Conservation (phyloP, 2,329 filamentous ascomycete species). For the Apiospora rasikravindrae region DNA sequence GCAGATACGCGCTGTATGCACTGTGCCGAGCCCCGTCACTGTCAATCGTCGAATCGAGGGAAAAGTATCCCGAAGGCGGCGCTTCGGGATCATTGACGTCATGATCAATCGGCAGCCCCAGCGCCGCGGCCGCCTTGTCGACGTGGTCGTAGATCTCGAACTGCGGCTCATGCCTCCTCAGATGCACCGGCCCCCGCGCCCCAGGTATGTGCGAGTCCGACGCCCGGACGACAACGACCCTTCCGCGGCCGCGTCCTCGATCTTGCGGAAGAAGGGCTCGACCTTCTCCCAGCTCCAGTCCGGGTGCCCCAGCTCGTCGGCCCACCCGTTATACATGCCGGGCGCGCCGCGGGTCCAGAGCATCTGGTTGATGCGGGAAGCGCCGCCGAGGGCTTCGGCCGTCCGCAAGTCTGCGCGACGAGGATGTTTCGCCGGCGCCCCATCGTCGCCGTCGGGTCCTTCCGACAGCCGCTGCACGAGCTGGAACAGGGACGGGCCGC, state of each 20-base stretch:
- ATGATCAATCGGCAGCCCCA: slow-evolving; percentile 22
- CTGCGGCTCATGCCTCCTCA: slow-evolving; percentile 20
- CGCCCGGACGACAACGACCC: not conserved
- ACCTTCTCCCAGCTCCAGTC: slow-evolving; percentile 26
- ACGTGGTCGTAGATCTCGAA: slow-evolving; percentile 24
- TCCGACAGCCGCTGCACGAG: slow-evolving; percentile 19
- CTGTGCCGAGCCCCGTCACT: slow-evolving; percentile 21
- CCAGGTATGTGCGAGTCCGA: slow-evolving; percentile 10
- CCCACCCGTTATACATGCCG: slow-evolving; percentile 36
- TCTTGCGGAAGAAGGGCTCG: slow-evolving; percentile 24
- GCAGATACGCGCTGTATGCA: slow-evolving; percentile 23
- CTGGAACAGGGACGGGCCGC: slow-evolving; percentile 19
- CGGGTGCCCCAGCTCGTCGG: slow-evolving; percentile 22
- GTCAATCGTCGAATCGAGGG: slow-evolving; percentile 24
- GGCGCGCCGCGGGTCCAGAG: slow-evolving; percentile 35
- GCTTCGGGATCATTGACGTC: slow-evolving; percentile 21
- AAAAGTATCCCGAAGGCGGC: slow-evolving; percentile 24
- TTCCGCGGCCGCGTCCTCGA: slow-evolving; percentile 22
- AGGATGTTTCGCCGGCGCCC: not conserved
- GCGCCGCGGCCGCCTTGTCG: slow-evolving; percentile 23
- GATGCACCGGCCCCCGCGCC: slow-evolving; percentile 22
- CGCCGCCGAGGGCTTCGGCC: slow-evolving; percentile 34
- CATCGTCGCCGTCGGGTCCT: not conserved
- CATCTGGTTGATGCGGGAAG: slow-evolving; percentile 37
- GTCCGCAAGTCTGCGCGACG: slow-evolving; percentile 21